Evolutionary conservation across 805 yeast genomes (phyloP).

Genomic region (Lipomyces yamanashiensis): DNA sequence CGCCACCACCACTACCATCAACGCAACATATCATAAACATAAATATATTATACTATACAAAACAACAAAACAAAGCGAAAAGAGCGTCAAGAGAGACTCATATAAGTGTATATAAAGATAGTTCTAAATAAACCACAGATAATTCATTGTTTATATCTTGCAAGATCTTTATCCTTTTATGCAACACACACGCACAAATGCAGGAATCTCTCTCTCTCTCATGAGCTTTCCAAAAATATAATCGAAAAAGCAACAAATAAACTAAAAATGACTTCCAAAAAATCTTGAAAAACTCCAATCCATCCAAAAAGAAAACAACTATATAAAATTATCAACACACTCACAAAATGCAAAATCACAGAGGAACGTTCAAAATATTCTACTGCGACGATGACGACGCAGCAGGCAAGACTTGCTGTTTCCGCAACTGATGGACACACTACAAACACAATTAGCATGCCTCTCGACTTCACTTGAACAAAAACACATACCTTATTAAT

Average conservation of each 20-base stretch:
- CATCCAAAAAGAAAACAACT: background rate
- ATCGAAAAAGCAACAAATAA: too few relatives aligned
- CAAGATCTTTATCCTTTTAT: too few relatives aligned
- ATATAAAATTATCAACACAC: background rate
- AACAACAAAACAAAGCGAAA: too few relatives aligned
- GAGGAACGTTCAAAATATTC: slow-evolving; percentile 1
- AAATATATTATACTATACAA: background rate
- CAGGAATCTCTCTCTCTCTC: too few relatives aligned
- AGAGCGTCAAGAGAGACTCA: background rate
- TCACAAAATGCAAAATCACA: background rate
- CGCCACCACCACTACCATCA: too few relatives aligned
- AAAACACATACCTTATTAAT: slow-evolving; percentile 57
- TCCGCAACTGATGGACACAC: slow-evolving; percentile 32
- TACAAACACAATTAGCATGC: background rate
- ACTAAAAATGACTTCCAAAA: too few relatives aligned
- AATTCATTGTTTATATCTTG: too few relatives aligned
- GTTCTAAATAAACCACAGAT: too few relatives aligned
- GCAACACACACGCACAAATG: too few relatives aligned
- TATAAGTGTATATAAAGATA: too few relatives aligned
- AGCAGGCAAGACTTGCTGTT: slow-evolving; percentile 13
- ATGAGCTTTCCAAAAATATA: too few relatives aligned
- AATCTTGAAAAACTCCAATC: too few relatives aligned
- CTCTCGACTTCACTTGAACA: background rate
- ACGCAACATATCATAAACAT: background rate
- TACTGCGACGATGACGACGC: background rate